Evolutionary conservation across 495 filamentous ascomycete genomes (phyloP).

Genomic region (Thozetella sp.): DNA sequence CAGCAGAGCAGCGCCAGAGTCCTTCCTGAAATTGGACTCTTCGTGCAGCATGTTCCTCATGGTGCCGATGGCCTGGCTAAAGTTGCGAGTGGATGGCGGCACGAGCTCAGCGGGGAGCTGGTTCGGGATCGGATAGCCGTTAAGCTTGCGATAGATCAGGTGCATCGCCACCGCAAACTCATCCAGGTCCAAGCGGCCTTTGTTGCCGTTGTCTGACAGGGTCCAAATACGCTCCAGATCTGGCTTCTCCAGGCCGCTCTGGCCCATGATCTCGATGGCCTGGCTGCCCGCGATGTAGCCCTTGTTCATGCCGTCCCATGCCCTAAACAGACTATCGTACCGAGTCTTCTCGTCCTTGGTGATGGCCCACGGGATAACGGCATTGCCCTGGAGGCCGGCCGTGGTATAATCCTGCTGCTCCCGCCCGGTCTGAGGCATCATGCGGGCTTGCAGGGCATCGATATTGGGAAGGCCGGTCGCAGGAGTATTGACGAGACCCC

Average conservation of each 20-base stretch:
- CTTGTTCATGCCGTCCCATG: constrained; percentile 95
- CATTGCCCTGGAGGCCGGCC: constrained; percentile 85
- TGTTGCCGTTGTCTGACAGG: constrained; percentile 88
- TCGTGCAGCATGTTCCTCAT: constrained; percentile 91
- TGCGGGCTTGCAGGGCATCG: constrained; percentile 88
- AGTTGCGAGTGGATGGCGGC: constrained; percentile 92
- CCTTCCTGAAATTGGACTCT: constrained; percentile 85
- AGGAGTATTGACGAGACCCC: constrained; percentile 96
- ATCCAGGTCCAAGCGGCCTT: constrained; percentile 91
- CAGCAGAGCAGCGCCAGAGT: constrained; percentile 80
- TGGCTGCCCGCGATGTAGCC: constrained; percentile 92
- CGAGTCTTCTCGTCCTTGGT: constrained; percentile 99
- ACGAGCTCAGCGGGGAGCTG: constrained; percentile 91
- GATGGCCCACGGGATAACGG: constrained; percentile 96
- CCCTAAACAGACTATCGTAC: constrained; percentile 93
- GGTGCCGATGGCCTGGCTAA: constrained; percentile 88
- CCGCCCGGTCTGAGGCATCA: constrained; percentile 96
- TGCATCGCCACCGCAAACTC: constrained; percentile 99
- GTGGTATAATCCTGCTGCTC: constrained; percentile 88
- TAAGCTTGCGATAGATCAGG: constrained; percentile 94
- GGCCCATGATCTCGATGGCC: constrained; percentile 95
- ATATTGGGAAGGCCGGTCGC: constrained; percentile 90
- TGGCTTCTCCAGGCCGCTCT: constrained; percentile 87
- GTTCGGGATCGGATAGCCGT: constrained; percentile 92
- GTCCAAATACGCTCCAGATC: constrained; percentile 97